Base-by-base conservation (phyloP, 2,329 filamentous ascomycete species). In the Xylaria sp. region DNA sequence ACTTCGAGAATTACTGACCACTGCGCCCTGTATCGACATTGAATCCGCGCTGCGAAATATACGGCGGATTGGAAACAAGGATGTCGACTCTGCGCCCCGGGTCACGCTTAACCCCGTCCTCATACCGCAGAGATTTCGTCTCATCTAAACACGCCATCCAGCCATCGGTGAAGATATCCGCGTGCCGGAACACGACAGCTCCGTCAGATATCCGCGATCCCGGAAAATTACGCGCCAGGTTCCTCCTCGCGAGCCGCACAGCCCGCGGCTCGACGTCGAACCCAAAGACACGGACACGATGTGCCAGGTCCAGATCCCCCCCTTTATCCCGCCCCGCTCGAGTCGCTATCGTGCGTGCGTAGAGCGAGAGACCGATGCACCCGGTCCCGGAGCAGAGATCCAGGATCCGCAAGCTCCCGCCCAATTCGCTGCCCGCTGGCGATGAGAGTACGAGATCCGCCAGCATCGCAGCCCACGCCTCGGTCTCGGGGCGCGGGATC, bases 381-480 rank as follows among this genome's bases (percentile, higher is more conserved):
- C 96, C 96, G 5, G 92, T 93, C 10, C 96, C 96, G 0, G 93
- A 94, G 78, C 96, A 98, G 33, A 97, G 83, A 78, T 99, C 96
- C 9, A 97, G 78, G 45, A 98, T 82, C 13, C 84, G 85, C 13
- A 96, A 72, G 2, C 25, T 15, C 6, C 45, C 51, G n/a, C 63
- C 13, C 22, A 15, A 6, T 60, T 69, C 7, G 68, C 70, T 58
- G 7, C 27, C 11, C n/a, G 39, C 7, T 17, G 29, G 36, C 38
- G 36, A 20, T 15, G 36, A 17, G 31, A 69, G 49, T 88, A 67
- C 15, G 7, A 65, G 20, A 15, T 59, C 63, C 39, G 85, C 86
- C 11, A 92, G 80, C 71, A 88, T 81, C 31, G 81, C 77, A 1
- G 86, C 88, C 76, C 90, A 92, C 2, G 89, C 85, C 78, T 93